These are phyloP conservation scores for Backusella parvicylindrica DNA, from an alignment of 192 early-diverging fungal genomes.

Conservation along the genomic window DNA sequence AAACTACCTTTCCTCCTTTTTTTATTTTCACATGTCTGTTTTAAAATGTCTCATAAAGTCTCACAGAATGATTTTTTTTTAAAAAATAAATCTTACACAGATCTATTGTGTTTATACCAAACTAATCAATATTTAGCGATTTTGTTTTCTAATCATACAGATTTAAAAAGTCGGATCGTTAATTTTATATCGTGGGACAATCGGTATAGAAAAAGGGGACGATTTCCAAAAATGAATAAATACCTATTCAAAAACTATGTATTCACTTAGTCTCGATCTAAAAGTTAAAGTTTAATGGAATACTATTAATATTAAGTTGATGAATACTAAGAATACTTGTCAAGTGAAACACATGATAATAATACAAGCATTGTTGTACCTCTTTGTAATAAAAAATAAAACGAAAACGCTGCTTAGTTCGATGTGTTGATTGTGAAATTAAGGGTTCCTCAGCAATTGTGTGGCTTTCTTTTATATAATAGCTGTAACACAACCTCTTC, in stretches of 20 bases:
- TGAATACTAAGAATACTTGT: no score
- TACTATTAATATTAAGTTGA: no score
- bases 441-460: background rate
- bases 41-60: background rate
- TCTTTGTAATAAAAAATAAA: background rate
- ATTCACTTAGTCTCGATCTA: no score
- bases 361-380: no score
- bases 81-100: no score
- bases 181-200: background rate
- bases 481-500: background rate
- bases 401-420: background rate
- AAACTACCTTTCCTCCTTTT: no score
- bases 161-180: background rate
- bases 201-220: background rate
- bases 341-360: no score
- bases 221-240: background rate
- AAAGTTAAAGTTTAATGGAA: no score
- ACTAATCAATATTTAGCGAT: background rate
- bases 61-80: background rate
- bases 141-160: background rate
- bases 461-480: background rate
- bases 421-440: background rate
- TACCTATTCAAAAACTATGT: no score
- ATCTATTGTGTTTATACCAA: no score
- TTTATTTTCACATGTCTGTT: background rate